Evolutionary conservation across 2,329 filamentous ascomycete genomes (phyloP).

Genomic region (Sarocladium brachiariae): DNA sequence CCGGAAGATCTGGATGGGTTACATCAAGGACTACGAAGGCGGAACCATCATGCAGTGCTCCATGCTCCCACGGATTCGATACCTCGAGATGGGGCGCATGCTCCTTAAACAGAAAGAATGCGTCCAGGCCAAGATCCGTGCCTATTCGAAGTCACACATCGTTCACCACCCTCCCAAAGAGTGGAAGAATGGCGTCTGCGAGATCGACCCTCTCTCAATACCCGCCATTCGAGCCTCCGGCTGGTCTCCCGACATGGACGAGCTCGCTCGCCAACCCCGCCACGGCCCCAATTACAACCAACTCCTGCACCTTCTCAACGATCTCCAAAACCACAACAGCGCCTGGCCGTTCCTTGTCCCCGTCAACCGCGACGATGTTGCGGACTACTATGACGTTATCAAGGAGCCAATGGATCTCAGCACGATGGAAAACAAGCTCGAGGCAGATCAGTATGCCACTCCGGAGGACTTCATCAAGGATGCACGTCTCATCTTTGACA

Average conservation of each 20-base stretch:
- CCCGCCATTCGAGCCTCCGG: constrained; percentile 85
- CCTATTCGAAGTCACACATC: constrained; percentile 81
- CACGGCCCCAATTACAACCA: constrained; percentile 96
- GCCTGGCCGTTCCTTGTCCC: constrained; percentile 94
- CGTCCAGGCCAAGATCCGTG: constrained; percentile 89
- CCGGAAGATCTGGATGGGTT: constrained; percentile 93
- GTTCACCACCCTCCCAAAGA: constrained; percentile 78
- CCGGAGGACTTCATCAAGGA: constrained; percentile 92
- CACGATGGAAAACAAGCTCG: constrained; percentile 93
- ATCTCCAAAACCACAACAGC: constrained; percentile 87
- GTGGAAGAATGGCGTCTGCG: constrained; percentile 68
- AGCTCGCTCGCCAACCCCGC: constrained; percentile 85
- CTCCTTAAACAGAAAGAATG: constrained; percentile 95
- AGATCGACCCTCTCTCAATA: constrained; percentile 81
- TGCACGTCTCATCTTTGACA: constrained; percentile 83
- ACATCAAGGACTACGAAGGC: constrained; percentile 99
- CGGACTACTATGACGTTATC: constrained; percentile 99
- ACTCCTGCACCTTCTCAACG: constrained; percentile 84
- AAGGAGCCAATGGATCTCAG: constrained; percentile 94
- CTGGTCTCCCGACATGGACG: constrained; percentile 98
- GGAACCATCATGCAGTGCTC: constrained; percentile 99
- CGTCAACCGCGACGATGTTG: constrained; percentile 90
- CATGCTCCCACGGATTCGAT: constrained; percentile 91
- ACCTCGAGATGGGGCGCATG: constrained; percentile 89
- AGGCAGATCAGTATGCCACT: constrained; percentile 83